phyloP scores from a whole-genome alignment of 805 yeast genomes.

The Kazachstania bromeliacearum region DNA sequence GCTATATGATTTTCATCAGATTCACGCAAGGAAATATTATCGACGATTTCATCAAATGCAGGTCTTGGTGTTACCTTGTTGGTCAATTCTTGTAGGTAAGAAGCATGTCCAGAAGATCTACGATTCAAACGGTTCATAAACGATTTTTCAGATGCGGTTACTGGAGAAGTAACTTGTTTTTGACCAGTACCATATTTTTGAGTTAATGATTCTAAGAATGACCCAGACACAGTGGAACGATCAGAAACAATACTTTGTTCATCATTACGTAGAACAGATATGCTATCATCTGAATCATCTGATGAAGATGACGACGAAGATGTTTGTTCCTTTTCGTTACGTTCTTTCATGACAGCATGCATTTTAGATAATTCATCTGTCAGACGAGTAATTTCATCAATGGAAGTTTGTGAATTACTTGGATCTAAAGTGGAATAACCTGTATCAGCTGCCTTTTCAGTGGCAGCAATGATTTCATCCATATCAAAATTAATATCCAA shows the following conservation, averaged over 20 bases:
- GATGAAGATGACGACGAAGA: slow-evolving; percentile 7
- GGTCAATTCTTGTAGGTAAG: slow-evolving; percentile 21
- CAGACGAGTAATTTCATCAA: slow-evolving; percentile 21
- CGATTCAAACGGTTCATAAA: slow-evolving; percentile 28
- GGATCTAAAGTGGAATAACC: slow-evolving; percentile 21
- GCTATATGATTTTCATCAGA: background rate
- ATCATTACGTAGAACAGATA: slow-evolving; percentile 7
- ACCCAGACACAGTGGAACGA: slow-evolving; percentile 13
- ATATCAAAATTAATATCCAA: slow-evolving; percentile 47
- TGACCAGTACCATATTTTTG: slow-evolving; percentile 28
- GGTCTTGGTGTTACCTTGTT: slow-evolving; percentile 11
- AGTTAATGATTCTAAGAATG: slow-evolving; percentile 26
- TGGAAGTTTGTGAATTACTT: slow-evolving; percentile 11
- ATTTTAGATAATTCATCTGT: slow-evolving; percentile 15
- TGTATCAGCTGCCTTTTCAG: background rate
- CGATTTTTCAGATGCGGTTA: slow-evolving; percentile 11
- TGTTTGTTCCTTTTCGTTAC: background rate
- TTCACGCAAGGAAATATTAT: background rate
- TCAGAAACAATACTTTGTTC: slow-evolving; percentile 7
- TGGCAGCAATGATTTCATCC: slow-evolving; percentile 4
- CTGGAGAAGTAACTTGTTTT: slow-evolving; percentile 6
- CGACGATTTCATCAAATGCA: slow-evolving; percentile 4
- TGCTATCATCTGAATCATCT: slow-evolving; percentile 4
- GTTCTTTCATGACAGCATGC: slow-evolving; percentile 7
- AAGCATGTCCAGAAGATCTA: slow-evolving; percentile 16